These are phyloP conservation scores for Aspergillus thermomutatus DNA, from an alignment of 2,329 filamentous ascomycete genomes.

Conservation along the genomic window DNA sequence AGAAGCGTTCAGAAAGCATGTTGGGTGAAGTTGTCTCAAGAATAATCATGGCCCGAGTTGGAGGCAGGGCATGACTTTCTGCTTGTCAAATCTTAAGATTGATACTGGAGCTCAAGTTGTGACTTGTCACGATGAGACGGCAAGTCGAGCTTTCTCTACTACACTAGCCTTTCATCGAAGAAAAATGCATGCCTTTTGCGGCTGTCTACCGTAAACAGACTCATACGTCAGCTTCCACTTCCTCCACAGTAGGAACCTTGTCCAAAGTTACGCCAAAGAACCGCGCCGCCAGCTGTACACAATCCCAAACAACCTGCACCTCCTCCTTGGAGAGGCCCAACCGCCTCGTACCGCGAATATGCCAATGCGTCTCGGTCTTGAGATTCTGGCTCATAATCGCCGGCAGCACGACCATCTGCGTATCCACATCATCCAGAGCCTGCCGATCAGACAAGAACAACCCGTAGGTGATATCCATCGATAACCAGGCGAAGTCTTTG, in stretches of 20 bases:
- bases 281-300: constrained; percentile 26
- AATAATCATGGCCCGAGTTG: not conserved
- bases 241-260: constrained; percentile 30
- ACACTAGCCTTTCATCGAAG: not conserved
- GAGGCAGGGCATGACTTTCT: not conserved
- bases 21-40: too few relatives aligned
- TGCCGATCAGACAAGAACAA: constrained; percentile 47
- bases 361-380: constrained; percentile 42
- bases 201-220: not conserved
- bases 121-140: not conserved
- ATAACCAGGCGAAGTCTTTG: constrained; percentile 63
- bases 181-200: not conserved
- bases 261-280: constrained; percentile 28
- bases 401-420: constrained; percentile 42
- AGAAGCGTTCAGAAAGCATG: not conserved
- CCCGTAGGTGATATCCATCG: constrained; percentile 69
- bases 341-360: constrained; percentile 43
- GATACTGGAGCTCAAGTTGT: not conserved
- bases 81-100: not conserved
- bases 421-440: constrained; percentile 41
- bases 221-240: constrained; percentile 31
- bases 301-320: constrained; percentile 36
- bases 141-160: not conserved
- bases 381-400: constrained; percentile 47
- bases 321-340: constrained; percentile 40